Evolutionary conservation across 768 basidiomycete species (phyloP), one percentile per base, ranked within the genome.

Genomic region (Psilocybe tampanensis): DNA sequence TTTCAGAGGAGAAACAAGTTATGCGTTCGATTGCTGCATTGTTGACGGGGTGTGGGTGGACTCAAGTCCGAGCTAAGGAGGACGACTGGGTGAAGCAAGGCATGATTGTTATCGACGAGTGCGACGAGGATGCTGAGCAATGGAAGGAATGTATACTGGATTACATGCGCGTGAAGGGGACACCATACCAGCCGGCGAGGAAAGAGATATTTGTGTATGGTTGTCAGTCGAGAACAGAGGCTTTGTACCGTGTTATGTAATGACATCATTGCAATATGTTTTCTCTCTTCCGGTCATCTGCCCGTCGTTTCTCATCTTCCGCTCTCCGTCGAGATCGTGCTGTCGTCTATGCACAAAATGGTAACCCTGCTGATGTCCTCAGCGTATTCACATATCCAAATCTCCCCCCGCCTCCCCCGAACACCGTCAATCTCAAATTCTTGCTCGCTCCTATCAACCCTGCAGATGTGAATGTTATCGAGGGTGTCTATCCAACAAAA

Each of bases 361-460:
- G 92, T 32, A 76, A 83, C 44, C 89, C 90, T 3, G 60, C 78
- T 11, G 67, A 79, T n/a, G 88, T 90, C 33, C 75, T 94, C 45
- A 73, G 70, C 8, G 76, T 79, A 2, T 58, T 83, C 42, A 79
- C 81, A 0, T 85, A 82, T 63, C 81, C 82, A 1, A 45, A 52
- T 22, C 75, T 86, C 9, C 75, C 83, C 8, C 65, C 78, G 0
- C 89, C 90, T 1, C 64, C 76, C 6, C 75, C 83, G n/a, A 71
- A 76, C 54, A 81, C 86, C 0, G 71, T 86, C 33, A 90, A 90
- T 67, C 68, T 94, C 68, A 80, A 78, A 59, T 84, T 89, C 67
- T 73, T 89, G 12, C 78, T 91, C 19, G 79, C 89, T 5, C 89
- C 92, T 8, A 83, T 94, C 55, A 93, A 94, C 67, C 92, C 91